phyloP scores from a whole-genome alignment of 441 rosid species.

The Monsonia emarginata region DNA sequence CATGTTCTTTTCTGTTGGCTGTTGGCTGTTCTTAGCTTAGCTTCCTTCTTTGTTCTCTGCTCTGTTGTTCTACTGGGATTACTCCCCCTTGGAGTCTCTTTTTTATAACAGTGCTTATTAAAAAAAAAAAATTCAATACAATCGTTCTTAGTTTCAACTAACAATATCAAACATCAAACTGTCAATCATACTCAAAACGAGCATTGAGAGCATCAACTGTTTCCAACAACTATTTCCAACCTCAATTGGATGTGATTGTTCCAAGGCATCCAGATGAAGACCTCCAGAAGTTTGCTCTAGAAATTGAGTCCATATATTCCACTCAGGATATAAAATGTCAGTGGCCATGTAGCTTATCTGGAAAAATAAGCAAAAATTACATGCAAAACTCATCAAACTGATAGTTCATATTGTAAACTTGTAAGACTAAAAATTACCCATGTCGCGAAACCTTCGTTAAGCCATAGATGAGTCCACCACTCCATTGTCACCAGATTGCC shows the following conservation, averaged over 20 bases:
- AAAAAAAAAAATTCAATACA: no score
- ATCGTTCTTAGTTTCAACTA: no score
- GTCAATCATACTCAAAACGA: background rate
- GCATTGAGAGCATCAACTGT: background rate
- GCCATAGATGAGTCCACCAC: constrained; percentile 43
- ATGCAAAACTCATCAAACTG: background rate
- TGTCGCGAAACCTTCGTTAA: constrained; percentile 37
- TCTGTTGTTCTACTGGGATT: no score
- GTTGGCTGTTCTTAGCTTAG: no score
- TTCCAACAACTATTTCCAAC: constrained; percentile 13
- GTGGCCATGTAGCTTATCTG: constrained; percentile 34
- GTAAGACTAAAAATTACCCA: constrained; percentile 22
- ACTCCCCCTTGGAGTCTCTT: no score
- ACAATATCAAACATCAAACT: background rate
- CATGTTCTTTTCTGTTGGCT: no score
- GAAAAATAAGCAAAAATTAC: background rate
- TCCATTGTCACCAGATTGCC: constrained; percentile 44
- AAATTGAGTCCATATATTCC: constrained; percentile 37
- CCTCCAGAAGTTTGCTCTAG: constrained; percentile 20
- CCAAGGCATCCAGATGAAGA: constrained; percentile 22
- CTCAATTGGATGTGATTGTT: constrained; percentile 33
- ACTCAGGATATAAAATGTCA: constrained; percentile 28
- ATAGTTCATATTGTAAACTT: background rate
- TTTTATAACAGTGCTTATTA: no score
- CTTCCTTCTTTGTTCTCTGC: no score